These are phyloP conservation scores for Gonium pectorale DNA, from an alignment of 139 green algal genomes.

Conservation along the genomic window DNA sequence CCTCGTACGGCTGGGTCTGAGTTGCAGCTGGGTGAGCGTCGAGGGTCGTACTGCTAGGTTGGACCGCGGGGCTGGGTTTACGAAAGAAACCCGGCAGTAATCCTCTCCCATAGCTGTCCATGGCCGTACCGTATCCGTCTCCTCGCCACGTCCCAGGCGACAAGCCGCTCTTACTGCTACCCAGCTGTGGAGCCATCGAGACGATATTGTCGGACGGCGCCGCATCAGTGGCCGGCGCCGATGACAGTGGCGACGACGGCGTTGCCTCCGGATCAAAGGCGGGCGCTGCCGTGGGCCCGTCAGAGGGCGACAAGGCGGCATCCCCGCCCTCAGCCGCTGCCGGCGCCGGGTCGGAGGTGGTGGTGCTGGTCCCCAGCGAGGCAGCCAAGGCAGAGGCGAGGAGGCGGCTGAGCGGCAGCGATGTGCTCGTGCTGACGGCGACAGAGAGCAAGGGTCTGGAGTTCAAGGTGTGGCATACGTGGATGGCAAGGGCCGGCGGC, in stretches of 20 bases:
- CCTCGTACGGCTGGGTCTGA: neutral
- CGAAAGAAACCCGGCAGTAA: no score
- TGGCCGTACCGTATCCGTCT: no score
- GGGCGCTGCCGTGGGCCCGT: neutral
- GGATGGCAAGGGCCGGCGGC: no score
- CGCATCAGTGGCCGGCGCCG: neutral
- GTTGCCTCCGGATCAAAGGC: neutral
- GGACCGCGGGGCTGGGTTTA: neutral
- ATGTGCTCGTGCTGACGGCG: constrained; percentile 59
- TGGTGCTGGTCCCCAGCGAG: constrained; percentile 22
- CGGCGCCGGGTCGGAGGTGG: neutral
- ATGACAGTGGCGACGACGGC: neutral
- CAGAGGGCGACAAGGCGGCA: neutral
- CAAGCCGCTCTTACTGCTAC: neutral
- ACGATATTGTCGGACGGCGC: neutral
- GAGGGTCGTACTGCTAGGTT: neutral
- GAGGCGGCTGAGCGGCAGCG: neutral
- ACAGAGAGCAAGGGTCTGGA: constrained; percentile 69
- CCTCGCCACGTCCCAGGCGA: neutral
- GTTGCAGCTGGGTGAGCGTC: neutral
- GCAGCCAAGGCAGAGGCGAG: neutral
- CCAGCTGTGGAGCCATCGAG: neutral
- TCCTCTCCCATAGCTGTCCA: no score
- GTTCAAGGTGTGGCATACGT: constrained; percentile 50
- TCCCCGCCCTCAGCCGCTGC: neutral